Conservation (phyloP, 768 basidiomycete species). For the Kwoniella sp. region DNA sequence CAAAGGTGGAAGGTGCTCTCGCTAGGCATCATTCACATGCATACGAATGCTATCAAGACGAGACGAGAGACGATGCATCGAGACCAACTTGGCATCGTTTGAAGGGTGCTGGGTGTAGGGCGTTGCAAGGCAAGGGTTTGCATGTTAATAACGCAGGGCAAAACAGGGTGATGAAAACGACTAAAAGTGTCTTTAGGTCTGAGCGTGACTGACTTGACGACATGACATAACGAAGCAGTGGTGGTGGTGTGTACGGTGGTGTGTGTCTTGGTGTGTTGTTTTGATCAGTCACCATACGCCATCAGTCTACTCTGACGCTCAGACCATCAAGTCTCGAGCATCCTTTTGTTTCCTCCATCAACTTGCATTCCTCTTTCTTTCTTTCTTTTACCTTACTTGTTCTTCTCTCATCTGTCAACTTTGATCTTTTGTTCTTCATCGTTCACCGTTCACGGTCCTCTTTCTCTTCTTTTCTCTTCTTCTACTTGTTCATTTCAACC, state of each 20-base stretch:
- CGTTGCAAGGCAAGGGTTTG: background rate
- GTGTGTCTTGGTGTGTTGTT: background rate
- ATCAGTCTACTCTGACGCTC: background rate
- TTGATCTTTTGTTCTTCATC: too few species aligned
- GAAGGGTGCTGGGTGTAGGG: background rate
- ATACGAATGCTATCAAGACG: too few species aligned
- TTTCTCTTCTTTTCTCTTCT: background rate
- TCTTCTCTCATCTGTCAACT: background rate
- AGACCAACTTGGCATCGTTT: background rate
- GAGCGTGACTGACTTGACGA: slow-evolving; percentile 1
- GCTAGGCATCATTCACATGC: too few species aligned
- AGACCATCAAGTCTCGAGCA: background rate
- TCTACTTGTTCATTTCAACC: background rate
- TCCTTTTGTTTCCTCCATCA: slow-evolving; percentile 6
- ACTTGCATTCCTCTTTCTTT: background rate
- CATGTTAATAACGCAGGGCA: background rate
- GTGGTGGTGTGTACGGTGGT: background rate
- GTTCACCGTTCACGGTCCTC: background rate
- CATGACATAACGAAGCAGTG: background rate
- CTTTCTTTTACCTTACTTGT: slow-evolving; percentile 7
- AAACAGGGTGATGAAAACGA: background rate
- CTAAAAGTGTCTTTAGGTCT: background rate
- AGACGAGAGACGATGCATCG: too few species aligned
- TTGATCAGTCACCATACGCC: too few species aligned
- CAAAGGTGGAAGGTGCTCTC: background rate